Percentiles rank a stretch among this genome's conserved stretches.
Evolutionary conservation across 2,329 filamentous ascomycete species (phyloP).

Genomic region (Diaporthe eres): DNA sequence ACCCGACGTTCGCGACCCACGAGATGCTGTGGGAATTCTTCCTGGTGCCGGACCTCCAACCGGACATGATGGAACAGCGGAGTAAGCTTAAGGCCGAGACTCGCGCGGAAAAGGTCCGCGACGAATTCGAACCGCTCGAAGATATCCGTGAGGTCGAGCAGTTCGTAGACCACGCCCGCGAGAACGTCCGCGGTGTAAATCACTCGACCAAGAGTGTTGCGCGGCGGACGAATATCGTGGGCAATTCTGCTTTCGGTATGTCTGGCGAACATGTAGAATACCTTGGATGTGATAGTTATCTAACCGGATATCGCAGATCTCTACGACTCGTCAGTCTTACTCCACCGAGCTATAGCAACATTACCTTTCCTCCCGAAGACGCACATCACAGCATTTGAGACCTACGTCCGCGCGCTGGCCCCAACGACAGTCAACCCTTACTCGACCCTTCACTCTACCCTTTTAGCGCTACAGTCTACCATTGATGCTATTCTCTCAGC

Average conservation of each 20-base stretch:
- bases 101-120: conserved; percentile 85
- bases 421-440: conserved; percentile 82
- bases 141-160: conserved; percentile 91
- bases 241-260: conserved; percentile 73
- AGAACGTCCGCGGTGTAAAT: conserved; percentile 89
- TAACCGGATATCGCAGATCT: conserved; percentile 67
- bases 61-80: conserved; percentile 89
- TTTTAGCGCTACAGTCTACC: conserved; percentile 86
- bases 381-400: conserved; percentile 79
- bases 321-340: conserved; percentile 72
- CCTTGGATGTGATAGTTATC: neutral
- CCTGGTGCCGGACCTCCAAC: conserved; percentile 92
- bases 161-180: conserved; percentile 90
- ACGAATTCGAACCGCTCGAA: conserved; percentile 88
- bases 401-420: conserved; percentile 76
- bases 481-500: conserved; percentile 85
- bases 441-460: conserved; percentile 78
- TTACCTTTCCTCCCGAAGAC: conserved; percentile 76
- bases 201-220: conserved; percentile 86
- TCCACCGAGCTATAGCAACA: conserved; percentile 66
- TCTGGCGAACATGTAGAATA: neutral
- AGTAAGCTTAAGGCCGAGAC: conserved; percentile 89
- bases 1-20: conserved; percentile 94
- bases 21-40: conserved; percentile 99
- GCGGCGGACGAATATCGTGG: conserved; percentile 81